These are phyloP conservation scores for Chrysochromulina parva DNA, from an alignment of 78 protist genomes.

Conservation along the genomic window DNA sequence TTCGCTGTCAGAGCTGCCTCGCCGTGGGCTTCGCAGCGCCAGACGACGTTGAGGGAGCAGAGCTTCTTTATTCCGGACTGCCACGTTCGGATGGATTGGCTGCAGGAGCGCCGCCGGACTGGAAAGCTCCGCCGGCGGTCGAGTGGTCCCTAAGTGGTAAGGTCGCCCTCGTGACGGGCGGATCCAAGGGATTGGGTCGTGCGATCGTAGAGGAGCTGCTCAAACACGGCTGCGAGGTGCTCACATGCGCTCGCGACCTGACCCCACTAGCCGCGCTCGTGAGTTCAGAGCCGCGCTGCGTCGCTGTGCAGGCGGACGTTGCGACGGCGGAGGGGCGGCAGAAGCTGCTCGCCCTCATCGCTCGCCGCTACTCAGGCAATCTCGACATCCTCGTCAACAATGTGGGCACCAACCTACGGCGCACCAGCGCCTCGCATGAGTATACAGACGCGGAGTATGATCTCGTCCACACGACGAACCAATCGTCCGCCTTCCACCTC, in stretches of 20 bases:
- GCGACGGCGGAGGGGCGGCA: neutral
- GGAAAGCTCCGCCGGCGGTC: no score
- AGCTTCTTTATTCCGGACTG: no score
- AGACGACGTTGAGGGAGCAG: no score
- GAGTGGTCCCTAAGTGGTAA: neutral
- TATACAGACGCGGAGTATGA: constrained; percentile 2
- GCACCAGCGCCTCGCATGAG: neutral
- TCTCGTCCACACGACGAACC: neutral
- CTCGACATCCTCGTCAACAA: constrained; percentile 44
- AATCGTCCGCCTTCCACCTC: constrained; percentile 4
- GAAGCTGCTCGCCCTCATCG: neutral
- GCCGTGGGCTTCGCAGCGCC: no score
- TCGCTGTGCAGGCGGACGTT: constrained; percentile 10
- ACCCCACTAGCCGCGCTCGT: neutral
- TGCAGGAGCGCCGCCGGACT: no score
- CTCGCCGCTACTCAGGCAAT: neutral
- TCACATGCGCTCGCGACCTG: constrained; percentile 14
- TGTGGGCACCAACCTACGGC: constrained; percentile 31
- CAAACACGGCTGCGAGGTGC: neutral
- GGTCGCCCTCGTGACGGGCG: constrained; percentile 37
- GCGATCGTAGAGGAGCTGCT: constrained; percentile 34
- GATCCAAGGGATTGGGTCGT: constrained; percentile 36
- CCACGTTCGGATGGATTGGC: no score
- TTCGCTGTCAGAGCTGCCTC: no score
- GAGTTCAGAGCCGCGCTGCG: neutral